phyloP scores from a whole-genome alignment of 306 rosid genomes.

The Canavalia gladiata region DNA sequence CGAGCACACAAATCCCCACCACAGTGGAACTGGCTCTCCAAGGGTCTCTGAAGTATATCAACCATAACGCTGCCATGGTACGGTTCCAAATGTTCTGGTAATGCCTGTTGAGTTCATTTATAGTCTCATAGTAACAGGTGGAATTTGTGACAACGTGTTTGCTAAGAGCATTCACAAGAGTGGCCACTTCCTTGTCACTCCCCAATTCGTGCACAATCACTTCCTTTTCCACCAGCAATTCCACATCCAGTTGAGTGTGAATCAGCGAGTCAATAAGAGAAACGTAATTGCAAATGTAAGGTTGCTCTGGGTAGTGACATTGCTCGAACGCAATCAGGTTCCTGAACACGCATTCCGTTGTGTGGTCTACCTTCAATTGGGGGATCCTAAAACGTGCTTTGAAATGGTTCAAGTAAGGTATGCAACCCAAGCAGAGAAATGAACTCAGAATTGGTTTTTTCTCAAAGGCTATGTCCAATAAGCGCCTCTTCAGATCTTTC shows the following conservation, averaged over 20 bases:
- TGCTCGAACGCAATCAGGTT: conserved; percentile 71
- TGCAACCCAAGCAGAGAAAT: conserved; percentile 52
- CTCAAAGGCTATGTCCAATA: conserved; percentile 45
- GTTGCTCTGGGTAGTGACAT: conserved; percentile 54
- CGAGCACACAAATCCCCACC: conserved; percentile 54
- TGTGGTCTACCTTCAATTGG: conserved; percentile 44
- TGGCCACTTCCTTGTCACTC: conserved; percentile 57
- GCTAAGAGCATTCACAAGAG: conserved; percentile 54
- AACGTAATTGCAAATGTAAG: conserved; percentile 61
- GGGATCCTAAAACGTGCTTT: conserved; percentile 53
- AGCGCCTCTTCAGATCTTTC: conserved; percentile 18
- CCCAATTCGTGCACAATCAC: conserved; percentile 61
- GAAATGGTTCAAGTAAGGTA: conserved; percentile 29
- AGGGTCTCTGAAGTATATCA: conserved; percentile 66
- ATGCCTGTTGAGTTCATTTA: conserved; percentile 45
- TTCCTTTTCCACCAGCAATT: conserved; percentile 56
- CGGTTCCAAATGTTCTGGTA: conserved; percentile 59
- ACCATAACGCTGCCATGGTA: conserved; percentile 55
- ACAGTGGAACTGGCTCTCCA: conserved; percentile 75
- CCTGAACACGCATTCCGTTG: conserved; percentile 58
- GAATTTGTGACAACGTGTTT: conserved; percentile 48
- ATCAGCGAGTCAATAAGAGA: conserved; percentile 57
- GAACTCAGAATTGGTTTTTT: conserved; percentile 40
- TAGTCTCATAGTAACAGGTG: conserved; percentile 42
- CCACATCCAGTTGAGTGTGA: conserved; percentile 60